Evolutionary conservation across 2,329 filamentous ascomycete species (phyloP), one percentile per base, ranked within the genome.

Genomic region (Aschersonia sp.): DNA sequence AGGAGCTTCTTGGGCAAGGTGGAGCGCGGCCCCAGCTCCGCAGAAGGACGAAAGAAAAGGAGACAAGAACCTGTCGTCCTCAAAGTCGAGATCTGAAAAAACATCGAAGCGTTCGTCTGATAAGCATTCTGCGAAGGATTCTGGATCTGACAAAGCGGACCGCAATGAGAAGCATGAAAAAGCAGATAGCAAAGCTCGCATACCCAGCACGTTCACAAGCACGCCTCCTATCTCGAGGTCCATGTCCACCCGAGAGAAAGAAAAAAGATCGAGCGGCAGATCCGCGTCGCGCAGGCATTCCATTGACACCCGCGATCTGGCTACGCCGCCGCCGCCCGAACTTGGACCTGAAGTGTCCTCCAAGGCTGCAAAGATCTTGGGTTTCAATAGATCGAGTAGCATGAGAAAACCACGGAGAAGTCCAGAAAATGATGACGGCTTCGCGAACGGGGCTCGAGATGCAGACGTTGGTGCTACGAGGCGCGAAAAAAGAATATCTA

Each of bases 361-460:
- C 43, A 94, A 94, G 63, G 87, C 86, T 31, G 85, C 86, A 33
- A 88, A 81, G 63, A 65, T 90, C 46, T 78, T 92, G 2, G 78
- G 88, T 68, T 55, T 76, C 30, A 69, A 69, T 41, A 66, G 64
- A 47, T 61, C 64, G 11, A 59, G 57, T 42, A 64, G 63, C 52
- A 68, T 62, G 52, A 67, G 63, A 46, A 68, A 75, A 60, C 55
- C 60, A 33, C 73, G 74, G 48, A 78, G 70, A 53, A 40, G 51
- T 6, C 61, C 62, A 9, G 67, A 69, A 10, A 70, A 77, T 6
- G 71, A 75, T 30, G 73, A 78, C 42, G 64, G 72, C 43, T 62
- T 71, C 40, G 72, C 77, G 68, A 64, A 64, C 22, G 68, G 63
- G 29, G 59, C 64, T 30, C 57, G 61, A 12, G 68, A 69, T 48